Evolutionary conservation across 83 land plant genomes (phyloP).

Genomic region (Thuja plicata): DNA sequence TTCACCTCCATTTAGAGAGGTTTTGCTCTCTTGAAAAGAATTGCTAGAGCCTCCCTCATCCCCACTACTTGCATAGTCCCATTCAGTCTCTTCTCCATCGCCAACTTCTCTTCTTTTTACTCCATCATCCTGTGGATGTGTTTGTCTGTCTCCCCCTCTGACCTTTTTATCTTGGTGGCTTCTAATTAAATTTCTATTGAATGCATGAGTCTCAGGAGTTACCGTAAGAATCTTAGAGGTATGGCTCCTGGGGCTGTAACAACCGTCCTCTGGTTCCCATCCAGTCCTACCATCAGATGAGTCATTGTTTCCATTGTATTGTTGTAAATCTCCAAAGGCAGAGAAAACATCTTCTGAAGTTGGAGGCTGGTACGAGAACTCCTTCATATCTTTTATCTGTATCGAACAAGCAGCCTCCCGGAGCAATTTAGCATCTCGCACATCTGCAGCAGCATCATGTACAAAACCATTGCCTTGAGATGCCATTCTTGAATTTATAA

Average conservation of each 20-base stretch:
- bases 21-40: conserved; percentile 18
- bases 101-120: conserved; percentile 21
- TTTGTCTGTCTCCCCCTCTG: conserved; percentile 9
- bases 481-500: conserved; percentile 15
- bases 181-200: conserved; percentile 13
- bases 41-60: conserved; percentile 18
- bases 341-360: conserved; percentile 22
- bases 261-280: conserved; percentile 8
- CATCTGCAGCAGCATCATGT: conserved; percentile 13
- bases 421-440: conserved; percentile 16
- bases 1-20: conserved; percentile 18
- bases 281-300: conserved; percentile 8
- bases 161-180: conserved; percentile 15
- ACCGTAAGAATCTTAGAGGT: conserved; percentile 12
- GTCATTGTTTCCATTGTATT: neutral
- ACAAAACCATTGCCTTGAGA: conserved; percentile 6
- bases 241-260: conserved; percentile 16
- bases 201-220: conserved; percentile 12
- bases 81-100: conserved; percentile 25
- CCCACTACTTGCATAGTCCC: conserved; percentile 21
- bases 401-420: conserved; percentile 23
- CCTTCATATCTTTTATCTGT: conserved; percentile 22
- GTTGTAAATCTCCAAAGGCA: conserved; percentile 15
- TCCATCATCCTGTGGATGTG: conserved; percentile 11
- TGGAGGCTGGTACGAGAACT: conserved; percentile 16